Percentiles rank a stretch among this genome's conserved stretches.
These are phyloP conservation scores for Rhynchosporium secalis DNA, from an alignment of 2,329 filamentous ascomycete genomes.

Conservation along the genomic window DNA sequence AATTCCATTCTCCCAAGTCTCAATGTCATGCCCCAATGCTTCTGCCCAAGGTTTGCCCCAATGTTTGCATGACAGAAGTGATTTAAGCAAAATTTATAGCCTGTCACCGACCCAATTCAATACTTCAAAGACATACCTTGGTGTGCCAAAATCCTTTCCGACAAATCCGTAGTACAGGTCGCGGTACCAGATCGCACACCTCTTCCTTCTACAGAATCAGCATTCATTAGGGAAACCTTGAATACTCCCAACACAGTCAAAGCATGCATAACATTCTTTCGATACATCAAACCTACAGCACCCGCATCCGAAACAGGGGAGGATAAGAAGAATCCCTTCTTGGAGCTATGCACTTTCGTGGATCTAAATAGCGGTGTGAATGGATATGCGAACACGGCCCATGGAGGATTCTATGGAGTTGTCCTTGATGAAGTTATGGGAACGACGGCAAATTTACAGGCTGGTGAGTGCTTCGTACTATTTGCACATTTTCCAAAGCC, in stretches of 20 bases:
- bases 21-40: not conserved
- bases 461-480: slow-evolving; percentile 23
- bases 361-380: slow-evolving; percentile 34
- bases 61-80: too few species aligned
- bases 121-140: slow-evolving; percentile 38
- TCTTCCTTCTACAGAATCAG: slow-evolving; percentile 33
- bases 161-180: slow-evolving; percentile 29
- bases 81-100: slow-evolving; percentile 9
- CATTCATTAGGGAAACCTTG: slow-evolving; percentile 36
- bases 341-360: slow-evolving; percentile 34
- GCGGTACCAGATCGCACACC: slow-evolving; percentile 35
- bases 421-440: slow-evolving; percentile 40
- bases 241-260: slow-evolving; percentile 27
- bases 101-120: slow-evolving; percentile 33
- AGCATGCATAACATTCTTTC: slow-evolving; percentile 10
- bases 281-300: slow-evolving; percentile 9
- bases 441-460: slow-evolving; percentile 36
- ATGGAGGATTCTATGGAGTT: slow-evolving; percentile 37
- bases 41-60: not conserved
- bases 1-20: not conserved
- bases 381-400: slow-evolving; percentile 35
- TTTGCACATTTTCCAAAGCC: not conserved
- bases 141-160: slow-evolving; percentile 34
- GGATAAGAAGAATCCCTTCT: slow-evolving; percentile 34
- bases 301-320: slow-evolving; percentile 13